A percentile compares a stretch with the other conserved stretches of the same genome.
Evolutionary conservation across 2,329 filamentous ascomycete species (phyloP).

Genomic region (Botrytis medusae): DNA sequence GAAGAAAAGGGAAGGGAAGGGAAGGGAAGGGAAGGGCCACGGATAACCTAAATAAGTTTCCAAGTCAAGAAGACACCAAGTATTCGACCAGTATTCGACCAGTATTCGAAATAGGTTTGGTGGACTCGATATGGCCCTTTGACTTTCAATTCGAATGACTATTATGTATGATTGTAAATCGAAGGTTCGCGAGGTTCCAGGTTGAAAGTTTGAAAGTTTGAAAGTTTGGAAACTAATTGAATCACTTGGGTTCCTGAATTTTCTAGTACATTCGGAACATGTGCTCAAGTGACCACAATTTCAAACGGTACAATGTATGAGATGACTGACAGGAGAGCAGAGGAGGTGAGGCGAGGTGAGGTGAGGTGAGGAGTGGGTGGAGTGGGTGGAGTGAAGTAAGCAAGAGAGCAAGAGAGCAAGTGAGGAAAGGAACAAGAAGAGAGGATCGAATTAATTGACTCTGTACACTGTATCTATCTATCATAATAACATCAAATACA

Average conservation of each 20-base stretch:
- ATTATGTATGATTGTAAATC: not conserved
- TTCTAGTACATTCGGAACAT: not conserved
- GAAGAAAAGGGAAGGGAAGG: not conserved
- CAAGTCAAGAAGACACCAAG: not conserved
- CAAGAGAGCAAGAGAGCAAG: not conserved
- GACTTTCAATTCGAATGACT: not conserved
- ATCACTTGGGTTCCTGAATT: not conserved
- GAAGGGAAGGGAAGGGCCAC: not conserved
- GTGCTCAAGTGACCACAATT: not conserved
- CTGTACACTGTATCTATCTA: too few species aligned
- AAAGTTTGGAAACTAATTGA: not conserved
- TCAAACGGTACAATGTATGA: not conserved
- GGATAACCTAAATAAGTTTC: not conserved
- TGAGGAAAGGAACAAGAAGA: not conserved
- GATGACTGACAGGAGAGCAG: not conserved
- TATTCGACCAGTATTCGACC: not conserved
- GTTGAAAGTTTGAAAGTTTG: not conserved
- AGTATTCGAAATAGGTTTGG: not conserved
- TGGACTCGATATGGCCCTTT: not conserved
- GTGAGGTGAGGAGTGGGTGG: not conserved
- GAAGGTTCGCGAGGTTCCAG: not conserved
- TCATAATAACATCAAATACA: not conserved
- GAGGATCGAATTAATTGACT: not conserved
- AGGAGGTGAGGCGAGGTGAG: not conserved
- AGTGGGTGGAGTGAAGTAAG: not conserved